Evolutionary conservation across 2,329 filamentous ascomycete genomes (phyloP).

Genomic region (Plectosphaerella sp.): DNA sequence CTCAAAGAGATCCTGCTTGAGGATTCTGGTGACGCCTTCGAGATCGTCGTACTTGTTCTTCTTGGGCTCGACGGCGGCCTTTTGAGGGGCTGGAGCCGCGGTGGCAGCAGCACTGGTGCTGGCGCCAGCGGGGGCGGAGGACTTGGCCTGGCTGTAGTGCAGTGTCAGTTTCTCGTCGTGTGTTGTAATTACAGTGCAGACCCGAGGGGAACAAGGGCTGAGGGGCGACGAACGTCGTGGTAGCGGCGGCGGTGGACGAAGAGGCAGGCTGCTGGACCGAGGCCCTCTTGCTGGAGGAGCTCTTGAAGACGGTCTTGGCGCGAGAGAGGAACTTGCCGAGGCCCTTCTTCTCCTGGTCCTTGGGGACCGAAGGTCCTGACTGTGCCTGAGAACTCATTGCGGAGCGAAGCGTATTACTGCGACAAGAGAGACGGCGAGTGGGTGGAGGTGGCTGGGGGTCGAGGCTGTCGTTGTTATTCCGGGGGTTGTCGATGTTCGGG

Average conservation of each 20-base stretch:
- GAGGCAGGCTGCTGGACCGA: constrained; percentile 7
- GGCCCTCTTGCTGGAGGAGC: constrained; percentile 14
- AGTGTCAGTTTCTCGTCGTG: background rate
- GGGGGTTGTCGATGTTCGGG: too few relatives aligned
- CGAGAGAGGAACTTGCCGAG: constrained; percentile 43
- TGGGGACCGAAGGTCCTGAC: constrained; percentile 26
- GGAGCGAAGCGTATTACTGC: too few relatives aligned
- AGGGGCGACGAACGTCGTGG: constrained; percentile 1
- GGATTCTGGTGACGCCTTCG: constrained; percentile 31
- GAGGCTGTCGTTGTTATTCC: background rate
- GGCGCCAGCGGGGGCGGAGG: constrained; percentile 16
- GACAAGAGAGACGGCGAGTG: too few relatives aligned
- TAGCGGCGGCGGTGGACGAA: constrained; percentile 3
- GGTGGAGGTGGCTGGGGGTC: too few relatives aligned
- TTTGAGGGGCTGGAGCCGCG: constrained; percentile 9
- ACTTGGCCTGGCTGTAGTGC: constrained; percentile 7
- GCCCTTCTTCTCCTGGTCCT: constrained; percentile 38
- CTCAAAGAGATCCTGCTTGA: constrained; percentile 47
- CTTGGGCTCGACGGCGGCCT: constrained; percentile 10
- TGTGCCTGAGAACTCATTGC: constrained; percentile 39
- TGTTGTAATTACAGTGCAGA: background rate
- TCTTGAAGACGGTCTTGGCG: constrained; percentile 45
- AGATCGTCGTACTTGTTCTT: constrained; percentile 12
- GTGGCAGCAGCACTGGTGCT: constrained; percentile 3
- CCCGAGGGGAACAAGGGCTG: background rate